Percentiles rank a stretch among this genome's conserved stretches.
These are phyloP conservation scores for Boletus vinaceobasis DNA, from an alignment of 768 basidiomycete genomes.

Conservation along the genomic window DNA sequence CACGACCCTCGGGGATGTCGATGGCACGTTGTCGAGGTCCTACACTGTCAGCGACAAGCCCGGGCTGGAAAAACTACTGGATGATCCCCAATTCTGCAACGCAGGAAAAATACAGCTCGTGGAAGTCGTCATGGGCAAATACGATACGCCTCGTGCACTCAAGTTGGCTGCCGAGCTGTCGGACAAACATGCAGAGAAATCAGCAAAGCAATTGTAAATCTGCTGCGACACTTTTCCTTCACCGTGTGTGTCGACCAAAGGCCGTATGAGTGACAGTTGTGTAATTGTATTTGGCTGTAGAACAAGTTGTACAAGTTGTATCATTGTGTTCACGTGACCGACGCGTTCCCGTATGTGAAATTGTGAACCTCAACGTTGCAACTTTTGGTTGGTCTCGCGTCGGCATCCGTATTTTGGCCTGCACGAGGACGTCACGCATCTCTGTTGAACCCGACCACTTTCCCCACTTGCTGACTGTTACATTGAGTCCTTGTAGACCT, in stretches of 20 bases:
- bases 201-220: slow-evolving; percentile 17
- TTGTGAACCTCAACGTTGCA: slow-evolving; percentile 1
- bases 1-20: slow-evolving; percentile 52
- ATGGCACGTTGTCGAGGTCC: slow-evolving; percentile 49
- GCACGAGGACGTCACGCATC: background rate
- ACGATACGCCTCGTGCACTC: slow-evolving; percentile 69
- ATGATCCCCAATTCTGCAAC: slow-evolving; percentile 54
- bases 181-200: slow-evolving; percentile 12
- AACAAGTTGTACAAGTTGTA: no score
- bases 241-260: background rate
- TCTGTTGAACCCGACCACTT: background rate
- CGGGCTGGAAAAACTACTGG: slow-evolving; percentile 67
- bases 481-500: background rate
- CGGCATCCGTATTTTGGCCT: background rate
- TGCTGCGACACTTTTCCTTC: background rate
- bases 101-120: slow-evolving; percentile 74
- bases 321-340: slow-evolving; percentile 22
- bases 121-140: slow-evolving; percentile 71
- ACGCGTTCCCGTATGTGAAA: slow-evolving; percentile 15
- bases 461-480: background rate
- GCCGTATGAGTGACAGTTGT: slow-evolving; percentile 1
- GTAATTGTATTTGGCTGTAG: background rate
- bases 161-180: slow-evolving; percentile 46
- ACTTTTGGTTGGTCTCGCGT: slow-evolving; percentile 6
- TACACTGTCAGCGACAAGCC: slow-evolving; percentile 64